Conservation (phyloP, 1,284 basidiomycete genomes). For the Sporisorium sorghi region DNA sequence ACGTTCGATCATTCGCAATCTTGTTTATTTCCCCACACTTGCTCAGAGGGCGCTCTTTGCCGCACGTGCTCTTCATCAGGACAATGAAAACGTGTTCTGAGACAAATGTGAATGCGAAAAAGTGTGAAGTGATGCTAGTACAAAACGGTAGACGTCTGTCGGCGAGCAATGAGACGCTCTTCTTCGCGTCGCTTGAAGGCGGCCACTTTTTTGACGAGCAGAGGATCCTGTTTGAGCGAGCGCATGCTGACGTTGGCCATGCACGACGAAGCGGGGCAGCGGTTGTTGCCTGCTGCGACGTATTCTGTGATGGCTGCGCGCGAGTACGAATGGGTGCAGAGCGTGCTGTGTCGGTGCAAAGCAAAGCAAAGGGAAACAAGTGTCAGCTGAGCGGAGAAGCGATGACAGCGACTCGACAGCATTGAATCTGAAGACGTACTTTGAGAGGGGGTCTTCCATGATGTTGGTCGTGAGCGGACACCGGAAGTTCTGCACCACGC, state of each 20-base stretch:
- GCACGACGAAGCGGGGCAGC: conserved; percentile 41
- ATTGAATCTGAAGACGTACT: conserved; percentile 34
- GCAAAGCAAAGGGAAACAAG: not conserved
- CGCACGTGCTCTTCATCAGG: not conserved
- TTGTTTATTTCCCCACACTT: not conserved
- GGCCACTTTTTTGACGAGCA: conserved; percentile 38
- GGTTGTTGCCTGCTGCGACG: conserved; percentile 33
- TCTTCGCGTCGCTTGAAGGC: conserved; percentile 50
- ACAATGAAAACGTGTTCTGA: not conserved
- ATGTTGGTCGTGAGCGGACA: conserved; percentile 58
- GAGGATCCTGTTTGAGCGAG: conserved; percentile 29
- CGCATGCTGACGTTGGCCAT: conserved; percentile 16
- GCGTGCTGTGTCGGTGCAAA: conserved; percentile 18
- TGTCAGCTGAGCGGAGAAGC: not conserved
- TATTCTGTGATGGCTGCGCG: conserved; percentile 36
- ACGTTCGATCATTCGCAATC: conserved; percentile 9
- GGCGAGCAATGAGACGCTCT: conserved; percentile 30
- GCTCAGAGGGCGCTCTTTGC: not conserved
- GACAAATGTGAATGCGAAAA: not conserved
- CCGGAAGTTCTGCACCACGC: conserved; percentile 50
- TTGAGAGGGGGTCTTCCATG: conserved; percentile 56
- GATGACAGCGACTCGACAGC: too few relatives aligned
- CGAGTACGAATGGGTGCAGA: conserved; percentile 41
- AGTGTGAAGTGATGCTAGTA: conserved; percentile 11
- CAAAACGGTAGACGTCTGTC: conserved; percentile 35